Percentiles rank a stretch among this genome's conserved stretches.
Evolutionary conservation across 2,329 filamentous ascomycete genomes (phyloP).

Genomic region (Aspergillus fischeri): DNA sequence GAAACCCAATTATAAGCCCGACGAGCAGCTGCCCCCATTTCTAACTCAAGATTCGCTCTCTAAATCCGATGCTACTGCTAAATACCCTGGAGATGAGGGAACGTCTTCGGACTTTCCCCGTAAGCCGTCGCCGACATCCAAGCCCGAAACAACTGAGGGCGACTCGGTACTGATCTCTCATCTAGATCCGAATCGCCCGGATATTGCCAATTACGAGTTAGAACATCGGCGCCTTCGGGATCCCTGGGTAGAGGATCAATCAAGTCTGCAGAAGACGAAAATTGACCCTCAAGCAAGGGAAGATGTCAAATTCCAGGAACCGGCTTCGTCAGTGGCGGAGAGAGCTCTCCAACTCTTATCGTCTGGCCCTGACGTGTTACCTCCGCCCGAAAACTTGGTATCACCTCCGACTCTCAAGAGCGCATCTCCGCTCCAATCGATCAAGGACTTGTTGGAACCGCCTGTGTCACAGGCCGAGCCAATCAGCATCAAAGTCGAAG

Average conservation of each 20-base stretch:
- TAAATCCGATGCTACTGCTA: constrained; percentile 16
- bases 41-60: constrained; percentile 14
- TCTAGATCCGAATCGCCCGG: constrained; percentile 61
- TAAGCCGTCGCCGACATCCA: constrained; percentile 31
- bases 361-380: neutral
- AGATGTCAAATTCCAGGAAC: neutral
- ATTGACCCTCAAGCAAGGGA: neutral
- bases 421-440: neutral
- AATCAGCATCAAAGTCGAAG: neutral
- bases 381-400: neutral
- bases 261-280: constrained; percentile 17
- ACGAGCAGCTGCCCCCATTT: constrained; percentile 35
- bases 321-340: neutral
- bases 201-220: constrained; percentile 59
- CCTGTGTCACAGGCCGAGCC: neutral
- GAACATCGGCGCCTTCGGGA: constrained; percentile 46
- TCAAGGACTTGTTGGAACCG: neutral
- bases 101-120: constrained; percentile 30
- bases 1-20: constrained; percentile 28
- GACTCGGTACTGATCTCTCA: constrained; percentile 58
- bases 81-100: constrained; percentile 25
- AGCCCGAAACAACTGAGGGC: constrained; percentile 53
- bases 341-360: neutral
- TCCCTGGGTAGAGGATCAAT: constrained; percentile 41
- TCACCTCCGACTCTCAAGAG: neutral